Evolutionary conservation across 257 asterid species (phyloP).

Genomic region (Jacaranda copaia): DNA sequence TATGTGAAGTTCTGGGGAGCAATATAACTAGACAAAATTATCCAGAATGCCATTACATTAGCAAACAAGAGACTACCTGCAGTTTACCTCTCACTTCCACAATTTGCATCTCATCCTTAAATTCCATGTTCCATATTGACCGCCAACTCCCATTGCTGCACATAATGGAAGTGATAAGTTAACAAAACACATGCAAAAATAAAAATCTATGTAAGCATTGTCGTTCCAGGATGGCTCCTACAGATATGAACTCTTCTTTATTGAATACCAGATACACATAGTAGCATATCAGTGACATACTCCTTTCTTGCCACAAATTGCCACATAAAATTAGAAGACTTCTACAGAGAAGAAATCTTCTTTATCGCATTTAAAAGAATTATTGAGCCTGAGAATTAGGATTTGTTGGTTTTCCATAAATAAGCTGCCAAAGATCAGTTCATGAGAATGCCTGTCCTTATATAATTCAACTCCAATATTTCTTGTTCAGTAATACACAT

Average conservation of each 20-base stretch:
- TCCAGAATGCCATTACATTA: constrained; percentile 21
- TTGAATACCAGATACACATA: constrained; percentile 21
- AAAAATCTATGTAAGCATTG: constrained; percentile 20
- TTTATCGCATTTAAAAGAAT: not conserved
- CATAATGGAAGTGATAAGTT: constrained; percentile 35
- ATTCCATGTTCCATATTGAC: constrained; percentile 78
- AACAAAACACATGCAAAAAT: constrained; percentile 34
- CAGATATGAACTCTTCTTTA: constrained; percentile 23
- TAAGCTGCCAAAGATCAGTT: not conserved
- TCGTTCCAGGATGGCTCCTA: constrained; percentile 22
- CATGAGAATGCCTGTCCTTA: not conserved
- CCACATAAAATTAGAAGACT: not conserved
- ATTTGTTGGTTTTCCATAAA: not conserved
- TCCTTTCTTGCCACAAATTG: not conserved
- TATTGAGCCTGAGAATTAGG: not conserved
- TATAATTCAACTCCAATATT: not conserved
- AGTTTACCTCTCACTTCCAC: constrained; percentile 82
- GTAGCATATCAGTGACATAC: constrained; percentile 7
- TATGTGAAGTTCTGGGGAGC: not conserved
- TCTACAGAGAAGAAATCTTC: not conserved
- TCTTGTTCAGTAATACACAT: not conserved
- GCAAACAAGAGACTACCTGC: constrained; percentile 62
- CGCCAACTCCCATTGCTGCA: constrained; percentile 96
- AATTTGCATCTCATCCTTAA: constrained; percentile 76
- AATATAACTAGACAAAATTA: constrained; percentile 9